A percentile compares a stretch with the other conserved stretches of the same genome.
Evolutionary conservation across 2,329 filamentous ascomycete genomes (phyloP).

Genomic region (Pseudogymnoascus sp.): DNA sequence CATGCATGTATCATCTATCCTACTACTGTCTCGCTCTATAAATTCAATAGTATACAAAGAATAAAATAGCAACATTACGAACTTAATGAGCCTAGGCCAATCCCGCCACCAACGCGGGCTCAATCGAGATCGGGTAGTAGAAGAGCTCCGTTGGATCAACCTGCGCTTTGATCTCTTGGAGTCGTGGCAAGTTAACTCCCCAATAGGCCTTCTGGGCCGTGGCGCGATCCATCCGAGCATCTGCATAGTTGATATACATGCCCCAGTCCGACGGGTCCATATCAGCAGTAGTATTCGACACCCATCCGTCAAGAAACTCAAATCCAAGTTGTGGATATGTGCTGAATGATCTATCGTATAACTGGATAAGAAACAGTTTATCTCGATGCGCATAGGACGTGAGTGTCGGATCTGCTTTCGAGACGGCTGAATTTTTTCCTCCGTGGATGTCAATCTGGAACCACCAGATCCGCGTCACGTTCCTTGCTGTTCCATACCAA

Average conservation of each 20-base stretch:
- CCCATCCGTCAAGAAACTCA: neutral
- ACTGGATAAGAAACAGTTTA: constrained; percentile 57
- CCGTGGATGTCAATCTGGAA: constrained; percentile 57
- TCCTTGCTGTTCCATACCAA: constrained; percentile 49
- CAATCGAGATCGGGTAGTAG: neutral
- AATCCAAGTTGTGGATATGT: constrained; percentile 11
- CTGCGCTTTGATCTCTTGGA: neutral
- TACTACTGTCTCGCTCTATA: neutral
- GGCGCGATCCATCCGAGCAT: neutral
- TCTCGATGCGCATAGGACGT: constrained; percentile 60
- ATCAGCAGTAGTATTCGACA: neutral
- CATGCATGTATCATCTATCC: neutral
- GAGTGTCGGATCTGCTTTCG: constrained; percentile 37
- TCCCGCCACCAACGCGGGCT: neutral
- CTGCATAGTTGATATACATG: neutral
- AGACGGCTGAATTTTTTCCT: constrained; percentile 41
- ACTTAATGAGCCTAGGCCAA: neutral
- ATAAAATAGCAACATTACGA: neutral
- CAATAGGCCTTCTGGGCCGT: neutral
- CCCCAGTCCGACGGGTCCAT: neutral
- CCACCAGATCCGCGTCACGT: constrained; percentile 47
- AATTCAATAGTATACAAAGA: neutral
- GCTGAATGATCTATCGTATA: constrained; percentile 48
- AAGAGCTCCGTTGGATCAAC: neutral
- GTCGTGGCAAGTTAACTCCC: neutral